Evolutionary conservation across 768 basidiomycete species (phyloP).

Genomic region (Tricholoma sp.): DNA sequence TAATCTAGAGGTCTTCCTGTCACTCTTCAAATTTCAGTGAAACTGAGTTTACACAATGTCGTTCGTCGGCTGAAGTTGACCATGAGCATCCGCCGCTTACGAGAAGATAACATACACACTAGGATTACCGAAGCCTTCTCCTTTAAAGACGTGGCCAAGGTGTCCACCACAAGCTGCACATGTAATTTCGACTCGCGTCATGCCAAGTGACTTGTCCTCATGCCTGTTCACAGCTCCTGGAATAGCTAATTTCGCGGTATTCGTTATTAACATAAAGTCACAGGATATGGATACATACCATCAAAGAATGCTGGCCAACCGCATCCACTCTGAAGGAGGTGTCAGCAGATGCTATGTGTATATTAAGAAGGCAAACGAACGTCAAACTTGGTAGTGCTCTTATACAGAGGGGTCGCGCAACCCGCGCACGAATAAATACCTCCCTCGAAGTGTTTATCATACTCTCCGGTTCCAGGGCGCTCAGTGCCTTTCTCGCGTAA

Average conservation of each 20-base stretch:
- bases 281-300: slow-evolving; percentile 37
- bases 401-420: slow-evolving; percentile 81
- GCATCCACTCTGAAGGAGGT: slow-evolving; percentile 60
- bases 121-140: slow-evolving; percentile 77
- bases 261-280: slow-evolving; percentile 1
- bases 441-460: slow-evolving; percentile 58
- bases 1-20: slow-evolving; percentile 2
- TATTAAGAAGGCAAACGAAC: slow-evolving; percentile 21
- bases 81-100: background rate
- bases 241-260: slow-evolving; percentile 48
- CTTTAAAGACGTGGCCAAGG: slow-evolving; percentile 93
- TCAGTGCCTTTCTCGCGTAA: slow-evolving; percentile 89
- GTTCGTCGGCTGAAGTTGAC: slow-evolving; percentile 57
- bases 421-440: slow-evolving; percentile 80
- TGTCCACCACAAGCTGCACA: slow-evolving; percentile 92
- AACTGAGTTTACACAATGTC: slow-evolving; percentile 88
- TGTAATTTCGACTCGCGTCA: slow-evolving; percentile 78
- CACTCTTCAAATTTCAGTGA: slow-evolving; percentile 73
- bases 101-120: slow-evolving; percentile 42
- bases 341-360: background rate
- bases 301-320: slow-evolving; percentile 99
- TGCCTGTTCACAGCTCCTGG: slow-evolving; percentile 84
- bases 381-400: slow-evolving; percentile 85
- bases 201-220: slow-evolving; percentile 63
- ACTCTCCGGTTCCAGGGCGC: slow-evolving; percentile 68